Evolutionary conservation across 805 yeast species (phyloP), one percentile per base, ranked within the genome.

Genomic region (Candida hispaniensis): DNA sequence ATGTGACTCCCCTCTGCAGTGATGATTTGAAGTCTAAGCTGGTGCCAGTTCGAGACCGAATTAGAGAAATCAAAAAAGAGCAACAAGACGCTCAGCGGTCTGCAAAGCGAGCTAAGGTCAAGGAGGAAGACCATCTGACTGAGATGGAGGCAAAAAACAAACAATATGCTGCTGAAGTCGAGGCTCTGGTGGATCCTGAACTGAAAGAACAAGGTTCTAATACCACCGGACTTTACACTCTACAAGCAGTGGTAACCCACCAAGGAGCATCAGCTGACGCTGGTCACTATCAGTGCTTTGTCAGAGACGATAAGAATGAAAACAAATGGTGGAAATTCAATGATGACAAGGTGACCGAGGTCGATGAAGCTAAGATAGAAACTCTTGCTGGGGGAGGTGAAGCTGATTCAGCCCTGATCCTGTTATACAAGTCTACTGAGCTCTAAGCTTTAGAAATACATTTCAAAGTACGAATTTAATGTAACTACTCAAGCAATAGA

Each of bases 311-410:
- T 30, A 43, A 46, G 38, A 55, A 50, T 32, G 86, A 80, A 18
- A 75, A 79, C 30, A 69, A 65, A 44, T 91, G 99, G 99, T 88
- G 81, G 78, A 77, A 76, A 57, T 91, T 82, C 60, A 85, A 91
- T 55, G 99, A 91, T 57, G 94, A 86, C 59, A 78, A 78, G 53
- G 94, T 91, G 11, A 63, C 72, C 6, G 61, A 66, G 25, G 85
- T 86, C n/a, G 73, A 67, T 43, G 79, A 73, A 51, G 91, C 85
- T 34, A 82, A 73, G 52, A 74, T 91, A 42, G 94, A 85, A 55
- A 58, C 69, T 39, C 66, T 91, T 46, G 80, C 96, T 4, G 99
- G 98, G 26, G 99, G 99, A 39, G 96, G 97, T 40, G 98, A 93
- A 61, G 40, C 94, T 47, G 99, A 91, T 58, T 75, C 91, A 50